A percentile compares a stretch with the other conserved stretches of the same genome.
These are phyloP conservation scores for Lagenidium sp. DNA, from an alignment of 352 stramenopile species.

Conservation along the genomic window DNA sequence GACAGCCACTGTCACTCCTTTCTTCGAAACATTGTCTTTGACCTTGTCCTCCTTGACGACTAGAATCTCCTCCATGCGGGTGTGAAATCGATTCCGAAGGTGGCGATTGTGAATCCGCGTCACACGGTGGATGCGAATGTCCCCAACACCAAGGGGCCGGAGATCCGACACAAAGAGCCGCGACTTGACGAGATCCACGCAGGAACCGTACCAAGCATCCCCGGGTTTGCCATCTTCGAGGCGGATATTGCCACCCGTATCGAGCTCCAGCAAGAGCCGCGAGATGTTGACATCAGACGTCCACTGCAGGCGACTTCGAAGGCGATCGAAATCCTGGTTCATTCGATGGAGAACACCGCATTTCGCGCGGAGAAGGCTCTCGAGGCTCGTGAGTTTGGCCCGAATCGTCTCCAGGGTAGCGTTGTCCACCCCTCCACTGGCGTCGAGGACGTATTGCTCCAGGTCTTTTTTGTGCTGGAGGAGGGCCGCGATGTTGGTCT, in stretches of 20 bases:
- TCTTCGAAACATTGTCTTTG: conserved; percentile 80
- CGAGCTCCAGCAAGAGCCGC: conserved; percentile 80
- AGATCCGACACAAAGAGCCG: conserved; percentile 54
- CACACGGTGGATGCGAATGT: conserved; percentile 71
- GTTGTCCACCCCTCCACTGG: not conserved
- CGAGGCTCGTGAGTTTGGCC: conserved; percentile 29
- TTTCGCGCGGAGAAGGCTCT: conserved; percentile 26
- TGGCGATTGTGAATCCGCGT: conserved; percentile 87
- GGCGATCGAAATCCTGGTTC: conserved; percentile 48
- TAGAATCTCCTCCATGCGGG: conserved; percentile 69
- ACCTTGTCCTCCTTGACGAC: conserved; percentile 41
- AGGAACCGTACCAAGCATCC: conserved; percentile 83
- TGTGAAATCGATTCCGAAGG: conserved; percentile 82
- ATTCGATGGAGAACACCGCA: conserved; percentile 34
- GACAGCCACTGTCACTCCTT: conserved; percentile 45
- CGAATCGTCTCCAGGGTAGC: not conserved
- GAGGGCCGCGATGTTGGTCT: conserved; percentile 30
- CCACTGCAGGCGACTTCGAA: conserved; percentile 31
- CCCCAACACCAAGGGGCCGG: conserved; percentile 35
- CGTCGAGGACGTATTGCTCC: conserved; percentile 25
- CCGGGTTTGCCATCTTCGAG: conserved; percentile 78
- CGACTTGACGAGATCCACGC: conserved; percentile 73
- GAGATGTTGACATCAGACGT: conserved; percentile 69
- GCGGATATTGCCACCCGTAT: conserved; percentile 88
- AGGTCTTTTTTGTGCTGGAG: conserved; percentile 61